Evolutionary conservation across 768 basidiomycete species (phyloP).

Genomic region (Kwoniella botswanensis): DNA sequence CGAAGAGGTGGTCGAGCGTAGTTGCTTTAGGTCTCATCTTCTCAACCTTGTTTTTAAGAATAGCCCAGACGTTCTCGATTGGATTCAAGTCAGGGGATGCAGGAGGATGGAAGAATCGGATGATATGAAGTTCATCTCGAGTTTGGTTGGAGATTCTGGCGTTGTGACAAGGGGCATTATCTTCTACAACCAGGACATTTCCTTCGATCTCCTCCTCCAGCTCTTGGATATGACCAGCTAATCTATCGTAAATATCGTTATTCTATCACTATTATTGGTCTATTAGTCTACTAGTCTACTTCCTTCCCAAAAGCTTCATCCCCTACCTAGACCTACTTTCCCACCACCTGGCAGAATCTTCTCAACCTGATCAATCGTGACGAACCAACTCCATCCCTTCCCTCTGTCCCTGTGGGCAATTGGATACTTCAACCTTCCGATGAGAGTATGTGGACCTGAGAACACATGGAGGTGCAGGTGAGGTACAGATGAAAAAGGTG

Average conservation of each 20-base stretch:
- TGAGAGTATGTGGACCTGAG: slow-evolving; percentile 35
- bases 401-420: not conserved
- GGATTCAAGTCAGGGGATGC: too few species aligned
- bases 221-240: too few species aligned
- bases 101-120: too few species aligned
- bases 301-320: not conserved
- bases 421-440: slow-evolving; percentile 51
- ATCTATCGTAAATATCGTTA: not conserved
- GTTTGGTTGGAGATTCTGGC: too few species aligned
- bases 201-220: too few species aligned
- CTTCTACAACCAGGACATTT: too few species aligned
- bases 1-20: too few species aligned
- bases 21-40: too few species aligned
- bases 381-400: slow-evolving; percentile 49
- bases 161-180: too few species aligned
- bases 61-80: too few species aligned
- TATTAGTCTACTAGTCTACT: not conserved
- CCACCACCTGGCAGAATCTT: slow-evolving; percentile 31
- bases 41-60: too few species aligned
- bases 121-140: too few species aligned
- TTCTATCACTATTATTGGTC: not conserved
- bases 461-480: slow-evolving; percentile 56
- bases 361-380: slow-evolving; percentile 36
- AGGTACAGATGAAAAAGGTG: slow-evolving; percentile 56
- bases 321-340: slow-evolving; percentile 30